These are phyloP conservation scores for Chamaenerion angustifolium DNA, from an alignment of 345 rosid genomes.

Conservation along the genomic window DNA sequence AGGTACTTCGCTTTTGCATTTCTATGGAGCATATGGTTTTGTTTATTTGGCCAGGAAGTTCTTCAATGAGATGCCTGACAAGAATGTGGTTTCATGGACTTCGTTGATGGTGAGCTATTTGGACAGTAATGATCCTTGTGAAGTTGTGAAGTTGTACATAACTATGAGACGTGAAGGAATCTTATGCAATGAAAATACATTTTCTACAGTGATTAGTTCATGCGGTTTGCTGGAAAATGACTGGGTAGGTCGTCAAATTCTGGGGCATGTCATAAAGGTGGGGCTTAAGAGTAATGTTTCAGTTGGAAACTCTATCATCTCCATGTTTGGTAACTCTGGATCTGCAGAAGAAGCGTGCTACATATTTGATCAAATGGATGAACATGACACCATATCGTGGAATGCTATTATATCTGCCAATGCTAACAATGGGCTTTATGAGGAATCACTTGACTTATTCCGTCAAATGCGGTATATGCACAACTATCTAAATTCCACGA, in stretches of 20 bases:
- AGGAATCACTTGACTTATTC: conserved; percentile 36
- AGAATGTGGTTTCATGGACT: conserved; percentile 87
- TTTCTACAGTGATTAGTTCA: conserved; percentile 48
- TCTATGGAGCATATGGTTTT: conserved; percentile 47
- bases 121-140: conserved; percentile 35
- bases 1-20: conserved; percentile 67
- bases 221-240: conserved; percentile 45
- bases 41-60: conserved; percentile 38
- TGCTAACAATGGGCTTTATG: conserved; percentile 33
- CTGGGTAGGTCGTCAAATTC: conserved; percentile 40
- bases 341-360: conserved; percentile 26
- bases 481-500: conserved; percentile 37
- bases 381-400: conserved; percentile 70
- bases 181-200: conserved; percentile 50
- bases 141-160: conserved; percentile 33
- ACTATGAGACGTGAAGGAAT: conserved; percentile 43
- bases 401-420: conserved; percentile 52
- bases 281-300: conserved; percentile 48
- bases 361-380: conserved; percentile 41
- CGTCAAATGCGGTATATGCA: conserved; percentile 40
- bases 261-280: conserved; percentile 41
- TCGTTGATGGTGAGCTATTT: conserved; percentile 66
- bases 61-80: conserved; percentile 70
- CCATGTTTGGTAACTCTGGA: conserved; percentile 56
- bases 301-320: conserved; percentile 56